These are phyloP conservation scores for Tilletia indica DNA, from an alignment of 1,284 basidiomycete genomes.

Conservation along the genomic window DNA sequence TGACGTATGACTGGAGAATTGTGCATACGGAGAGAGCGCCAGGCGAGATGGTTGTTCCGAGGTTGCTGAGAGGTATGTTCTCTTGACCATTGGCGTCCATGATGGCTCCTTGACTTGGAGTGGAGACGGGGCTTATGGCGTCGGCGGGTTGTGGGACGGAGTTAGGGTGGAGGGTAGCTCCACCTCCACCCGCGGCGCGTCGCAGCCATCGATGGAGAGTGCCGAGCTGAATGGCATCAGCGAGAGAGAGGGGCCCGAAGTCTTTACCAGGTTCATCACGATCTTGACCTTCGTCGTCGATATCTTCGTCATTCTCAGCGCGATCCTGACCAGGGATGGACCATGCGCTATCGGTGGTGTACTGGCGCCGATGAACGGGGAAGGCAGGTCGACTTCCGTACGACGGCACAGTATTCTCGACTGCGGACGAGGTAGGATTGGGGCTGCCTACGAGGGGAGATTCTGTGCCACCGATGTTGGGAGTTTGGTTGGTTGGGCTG, in stretches of 20 bases:
- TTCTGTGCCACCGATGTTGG: neutral
- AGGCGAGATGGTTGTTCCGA: neutral
- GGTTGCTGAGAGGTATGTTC: neutral
- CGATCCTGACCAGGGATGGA: neutral
- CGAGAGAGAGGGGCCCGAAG: neutral
- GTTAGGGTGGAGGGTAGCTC: slow-evolving; percentile 59
- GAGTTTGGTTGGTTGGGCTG: neutral
- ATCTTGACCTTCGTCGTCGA: neutral
- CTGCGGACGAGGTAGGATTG: neutral
- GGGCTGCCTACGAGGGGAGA: neutral
- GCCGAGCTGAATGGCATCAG: slow-evolving; percentile 15
- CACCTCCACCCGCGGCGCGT: slow-evolving; percentile 5
- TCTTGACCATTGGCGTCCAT: neutral
- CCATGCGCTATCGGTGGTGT: slow-evolving; percentile 13
- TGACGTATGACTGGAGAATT: slow-evolving; percentile 49
- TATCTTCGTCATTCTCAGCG: neutral
- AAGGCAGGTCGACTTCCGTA: neutral
- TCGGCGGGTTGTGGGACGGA: slow-evolving; percentile 53
- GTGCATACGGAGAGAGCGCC: slow-evolving; percentile 33
- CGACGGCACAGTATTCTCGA: neutral
- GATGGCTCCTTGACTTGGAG: neutral
- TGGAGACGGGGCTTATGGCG: slow-evolving; percentile 51
- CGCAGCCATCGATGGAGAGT: slow-evolving; percentile 13
- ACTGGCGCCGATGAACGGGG: neutral
- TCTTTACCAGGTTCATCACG: neutral